These are phyloP conservation scores for Fagus crenata DNA, from an alignment of 306 rosid species.

Conservation along the genomic window DNA sequence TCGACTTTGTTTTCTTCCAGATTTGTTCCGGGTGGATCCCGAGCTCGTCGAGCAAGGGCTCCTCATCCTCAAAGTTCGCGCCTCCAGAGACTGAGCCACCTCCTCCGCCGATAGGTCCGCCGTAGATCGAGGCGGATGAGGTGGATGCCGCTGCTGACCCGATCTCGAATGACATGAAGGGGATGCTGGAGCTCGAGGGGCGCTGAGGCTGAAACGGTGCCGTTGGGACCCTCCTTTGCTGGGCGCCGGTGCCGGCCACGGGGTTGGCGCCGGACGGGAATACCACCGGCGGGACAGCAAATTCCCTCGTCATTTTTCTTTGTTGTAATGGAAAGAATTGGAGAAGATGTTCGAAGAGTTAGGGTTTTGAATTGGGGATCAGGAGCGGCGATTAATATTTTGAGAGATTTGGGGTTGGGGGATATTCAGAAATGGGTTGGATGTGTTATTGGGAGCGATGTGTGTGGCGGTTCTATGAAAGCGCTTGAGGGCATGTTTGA, in stretches of 20 bases:
- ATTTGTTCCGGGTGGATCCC: constrained; percentile 97
- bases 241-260: constrained; percentile 38
- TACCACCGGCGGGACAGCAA: constrained; percentile 83
- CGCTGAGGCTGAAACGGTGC: constrained; percentile 86
- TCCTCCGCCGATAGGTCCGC: constrained; percentile 50
- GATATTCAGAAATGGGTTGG: no score
- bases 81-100: constrained; percentile 45
- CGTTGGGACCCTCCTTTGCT: constrained; percentile 69
- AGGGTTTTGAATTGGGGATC: background rate
- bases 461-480: background rate
- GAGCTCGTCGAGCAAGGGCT: constrained; percentile 91
- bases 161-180: constrained; percentile 93
- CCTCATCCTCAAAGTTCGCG: constrained; percentile 79
- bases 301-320: constrained; percentile 51
- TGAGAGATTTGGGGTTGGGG: no score
- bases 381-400: background rate
- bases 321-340: background rate
- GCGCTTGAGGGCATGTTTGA: background rate
- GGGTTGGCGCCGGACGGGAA: constrained; percentile 79
- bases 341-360: background rate
- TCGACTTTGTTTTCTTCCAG: constrained; percentile 83
- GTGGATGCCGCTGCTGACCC: constrained; percentile 78
- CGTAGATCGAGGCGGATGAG: constrained; percentile 52
- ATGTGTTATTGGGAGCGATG: background rate
- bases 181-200: constrained; percentile 60